A percentile compares a stretch with the other conserved stretches of the same genome.
phyloP scores from a whole-genome alignment of 768 basidiomycete species.

The Suillus cothurnatus region DNA sequence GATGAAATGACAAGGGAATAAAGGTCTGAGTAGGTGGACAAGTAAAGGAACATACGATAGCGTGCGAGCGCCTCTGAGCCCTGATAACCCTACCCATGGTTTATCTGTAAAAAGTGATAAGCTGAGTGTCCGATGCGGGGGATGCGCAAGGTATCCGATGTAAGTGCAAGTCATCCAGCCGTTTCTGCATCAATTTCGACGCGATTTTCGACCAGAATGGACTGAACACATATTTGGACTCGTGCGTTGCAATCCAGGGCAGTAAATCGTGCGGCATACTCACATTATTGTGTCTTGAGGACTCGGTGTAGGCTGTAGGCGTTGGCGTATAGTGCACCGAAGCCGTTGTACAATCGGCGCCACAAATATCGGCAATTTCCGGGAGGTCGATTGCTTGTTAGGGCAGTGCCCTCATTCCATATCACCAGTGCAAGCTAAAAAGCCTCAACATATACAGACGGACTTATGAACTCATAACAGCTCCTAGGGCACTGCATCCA shows the following conservation, averaged over 20 bases:
- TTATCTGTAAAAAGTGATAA: constrained; percentile 45
- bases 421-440: too few relatives aligned
- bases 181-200: constrained; percentile 4
- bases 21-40: constrained; percentile 1
- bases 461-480: too few relatives aligned
- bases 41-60: constrained; percentile 66
- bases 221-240: background rate
- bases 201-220: constrained; percentile 4
- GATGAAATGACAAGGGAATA: constrained; percentile 11
- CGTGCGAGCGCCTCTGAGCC: constrained; percentile 89
- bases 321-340: constrained; percentile 9
- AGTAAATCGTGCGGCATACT: constrained; percentile 16
- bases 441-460: too few relatives aligned
- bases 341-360: constrained; percentile 15
- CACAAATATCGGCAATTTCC: constrained; percentile 18
- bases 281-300: constrained; percentile 24
- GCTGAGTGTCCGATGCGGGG: constrained; percentile 4
- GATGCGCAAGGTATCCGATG: constrained; percentile 3
- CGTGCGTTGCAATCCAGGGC: background rate
- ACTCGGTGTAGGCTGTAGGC: constrained; percentile 23
- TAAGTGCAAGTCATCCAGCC: constrained; percentile 9
- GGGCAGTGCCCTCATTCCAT: too few relatives aligned
- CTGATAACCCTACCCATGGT: constrained; percentile 92
- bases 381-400: background rate
- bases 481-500: too few relatives aligned